Base-by-base conservation (phyloP, 179 eudicot species). In the Nepenthes alata region DNA sequence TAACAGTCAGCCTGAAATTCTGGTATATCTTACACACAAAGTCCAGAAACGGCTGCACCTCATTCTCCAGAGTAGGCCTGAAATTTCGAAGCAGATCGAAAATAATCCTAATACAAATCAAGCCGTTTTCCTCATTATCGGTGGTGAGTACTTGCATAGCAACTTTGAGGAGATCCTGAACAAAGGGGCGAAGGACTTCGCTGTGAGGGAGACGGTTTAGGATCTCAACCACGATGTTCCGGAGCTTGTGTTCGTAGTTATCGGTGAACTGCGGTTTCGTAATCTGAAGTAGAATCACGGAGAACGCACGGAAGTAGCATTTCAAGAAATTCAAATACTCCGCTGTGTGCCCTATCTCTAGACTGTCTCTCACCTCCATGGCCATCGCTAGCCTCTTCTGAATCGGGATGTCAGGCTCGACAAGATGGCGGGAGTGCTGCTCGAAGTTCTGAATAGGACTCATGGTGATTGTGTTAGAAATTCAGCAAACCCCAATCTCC, bases 301-400 rank as follows among this genome's bases (percentile, higher is more conserved):
- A 91, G 70, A 89, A 91, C 2, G 98, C 82, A 60, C 95, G 74
- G 58, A 91, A 91, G 72, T 91, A 91, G 69, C 79, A 89, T 76
- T 83, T 86, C 16, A 91, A 74, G 87, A 91, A 91, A 81, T 91
- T 88, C 77, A 91, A 79, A 81, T 91, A 91, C 81, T 91, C 98
- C 34, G 91, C 95, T 0, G 98, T 91, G 62, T 91, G 98, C 39
- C 89, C 83, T 62, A 91, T 86, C 83, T 91, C 98, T 60, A 91
- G 69, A 70, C 98, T 91, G 66, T 91, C 98, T 68, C 96, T 82
- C 11, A 91, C 98, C 83, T 91, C 98, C 89, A 86, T 86, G 4
- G 86, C 96, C 98, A 91, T 84, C 52, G 85, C 89, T 38, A 89
- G 78, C 74, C 98, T 82, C 62, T 69, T 53, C 55, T 86, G 91